Conservation (phyloP, 192 early-diverging fungal genomes). For the Phlyctochytrium planicorne region DNA sequence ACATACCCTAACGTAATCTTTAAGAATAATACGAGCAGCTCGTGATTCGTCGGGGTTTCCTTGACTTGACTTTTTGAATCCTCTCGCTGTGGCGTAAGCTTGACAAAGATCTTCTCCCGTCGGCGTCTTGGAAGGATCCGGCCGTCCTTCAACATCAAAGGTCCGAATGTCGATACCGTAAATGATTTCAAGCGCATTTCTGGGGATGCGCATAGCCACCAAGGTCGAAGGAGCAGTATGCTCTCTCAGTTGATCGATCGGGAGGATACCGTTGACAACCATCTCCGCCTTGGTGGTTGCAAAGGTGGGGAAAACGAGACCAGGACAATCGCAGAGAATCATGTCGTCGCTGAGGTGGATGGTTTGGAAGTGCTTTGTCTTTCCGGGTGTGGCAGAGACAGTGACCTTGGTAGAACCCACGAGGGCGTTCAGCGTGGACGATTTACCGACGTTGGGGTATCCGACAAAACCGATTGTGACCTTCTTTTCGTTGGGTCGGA, state of each 20-base stretch:
- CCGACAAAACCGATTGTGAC: slow-evolving; percentile 94
- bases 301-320: slow-evolving; percentile 98
- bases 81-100: slow-evolving; percentile 91
- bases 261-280: slow-evolving; percentile 97
- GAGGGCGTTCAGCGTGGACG: slow-evolving; percentile 96
- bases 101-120: slow-evolving; percentile 88
- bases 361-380: slow-evolving; percentile 99
- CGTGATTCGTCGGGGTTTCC: slow-evolving; percentile 98
- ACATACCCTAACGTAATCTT: slow-evolving; percentile 87
- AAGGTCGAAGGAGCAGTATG: slow-evolving; percentile 83
- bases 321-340: slow-evolving; percentile 98
- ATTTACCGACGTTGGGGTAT: slow-evolving; percentile 99
- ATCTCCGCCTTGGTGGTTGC: slow-evolving; percentile 98
- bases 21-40: slow-evolving; percentile 93
- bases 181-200: slow-evolving; percentile 79
- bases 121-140: slow-evolving; percentile 47
- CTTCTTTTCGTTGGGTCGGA: slow-evolving; percentile 42
- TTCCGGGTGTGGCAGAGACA: slow-evolving; percentile 95
- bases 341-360: slow-evolving; percentile 83
- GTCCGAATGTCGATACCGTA: slow-evolving; percentile 91
- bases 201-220: slow-evolving; percentile 81
- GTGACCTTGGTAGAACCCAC: slow-evolving; percentile 92
- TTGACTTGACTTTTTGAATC: slow-evolving; percentile 85
- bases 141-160: slow-evolving; percentile 59
- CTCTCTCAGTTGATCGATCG: slow-evolving; percentile 98